Evolutionary conservation across 1,139 yeast species (phyloP).

Genomic region (Lodderomyces theae): DNA sequence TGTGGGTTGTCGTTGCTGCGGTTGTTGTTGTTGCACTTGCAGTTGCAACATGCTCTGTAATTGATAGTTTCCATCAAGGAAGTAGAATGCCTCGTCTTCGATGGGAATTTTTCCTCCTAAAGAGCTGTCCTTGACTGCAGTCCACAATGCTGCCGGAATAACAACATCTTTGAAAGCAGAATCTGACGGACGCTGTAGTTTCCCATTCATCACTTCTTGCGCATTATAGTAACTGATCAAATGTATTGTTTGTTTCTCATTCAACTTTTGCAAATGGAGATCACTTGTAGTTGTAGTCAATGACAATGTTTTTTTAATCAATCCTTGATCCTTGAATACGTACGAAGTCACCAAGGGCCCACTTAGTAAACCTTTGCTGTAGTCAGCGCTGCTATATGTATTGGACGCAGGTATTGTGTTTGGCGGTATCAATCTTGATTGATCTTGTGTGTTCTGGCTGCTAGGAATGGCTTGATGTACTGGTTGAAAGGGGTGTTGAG

Average conservation of each 20-base stretch:
- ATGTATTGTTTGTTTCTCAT: constrained; percentile 57
- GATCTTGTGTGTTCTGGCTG: not conserved
- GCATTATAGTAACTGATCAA: constrained; percentile 76
- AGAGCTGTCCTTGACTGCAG: constrained; percentile 58
- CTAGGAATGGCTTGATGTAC: constrained; percentile 1
- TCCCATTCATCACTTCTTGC: constrained; percentile 63
- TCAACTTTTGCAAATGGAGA: constrained; percentile 25
- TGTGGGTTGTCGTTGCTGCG: constrained; percentile 8
- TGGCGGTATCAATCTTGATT: constrained; percentile 6
- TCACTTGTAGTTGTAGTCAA: constrained; percentile 44
- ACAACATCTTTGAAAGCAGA: constrained; percentile 49
- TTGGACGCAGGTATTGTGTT: constrained; percentile 15
- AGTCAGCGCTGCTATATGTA: constrained; percentile 13
- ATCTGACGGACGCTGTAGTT: constrained; percentile 58
- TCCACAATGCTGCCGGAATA: constrained; percentile 59
- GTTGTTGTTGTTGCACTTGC: constrained; percentile 18
- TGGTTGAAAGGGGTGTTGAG: constrained; percentile 4
- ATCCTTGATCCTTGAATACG: constrained; percentile 71
- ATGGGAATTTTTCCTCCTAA: constrained; percentile 55
- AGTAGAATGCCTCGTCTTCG: constrained; percentile 53
- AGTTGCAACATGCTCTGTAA: constrained; percentile 39
- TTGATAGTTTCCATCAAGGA: constrained; percentile 47
- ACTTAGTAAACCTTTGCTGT: constrained; percentile 24
- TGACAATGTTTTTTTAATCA: constrained; percentile 79
- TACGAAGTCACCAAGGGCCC: constrained; percentile 61